These are phyloP conservation scores for Hyphopichia burtonii DNA, from an alignment of 1,139 yeast genomes.

Conservation along the genomic window DNA sequence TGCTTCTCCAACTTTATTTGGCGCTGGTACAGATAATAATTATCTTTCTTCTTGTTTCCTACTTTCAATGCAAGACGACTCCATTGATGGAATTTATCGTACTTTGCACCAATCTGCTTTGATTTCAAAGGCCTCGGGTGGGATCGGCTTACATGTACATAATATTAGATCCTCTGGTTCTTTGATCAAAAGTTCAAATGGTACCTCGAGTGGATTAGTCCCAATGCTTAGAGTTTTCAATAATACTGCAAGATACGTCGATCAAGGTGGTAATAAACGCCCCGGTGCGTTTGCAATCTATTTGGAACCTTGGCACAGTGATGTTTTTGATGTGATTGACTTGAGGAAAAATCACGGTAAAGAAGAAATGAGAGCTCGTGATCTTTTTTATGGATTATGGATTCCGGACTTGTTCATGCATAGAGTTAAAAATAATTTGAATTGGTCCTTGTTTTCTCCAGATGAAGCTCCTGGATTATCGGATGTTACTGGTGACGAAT, in stretches of 20 bases:
- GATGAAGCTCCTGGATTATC: slow-evolving; percentile 51
- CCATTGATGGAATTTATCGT: slow-evolving; percentile 57
- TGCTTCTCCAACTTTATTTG: slow-evolving; percentile 57
- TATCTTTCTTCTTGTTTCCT: slow-evolving; percentile 55
- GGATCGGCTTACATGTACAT: slow-evolving; percentile 57
- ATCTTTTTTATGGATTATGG: slow-evolving; percentile 59
- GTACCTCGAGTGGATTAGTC: slow-evolving; percentile 54
- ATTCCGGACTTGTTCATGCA: slow-evolving; percentile 60
- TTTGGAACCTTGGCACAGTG: slow-evolving; percentile 63
- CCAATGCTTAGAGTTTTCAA: slow-evolving; percentile 62
- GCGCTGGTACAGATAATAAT: slow-evolving; percentile 50
- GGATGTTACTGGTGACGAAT: slow-evolving; percentile 51
- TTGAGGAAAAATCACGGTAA: slow-evolving; percentile 57
- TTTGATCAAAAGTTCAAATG: slow-evolving; percentile 53
- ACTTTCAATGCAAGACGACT: slow-evolving; percentile 57
- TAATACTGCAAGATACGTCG: slow-evolving; percentile 60
- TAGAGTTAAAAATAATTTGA: slow-evolving; percentile 46
- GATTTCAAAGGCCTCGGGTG: slow-evolving; percentile 60
- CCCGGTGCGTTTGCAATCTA: slow-evolving; percentile 66
- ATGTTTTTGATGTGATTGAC: slow-evolving; percentile 51
- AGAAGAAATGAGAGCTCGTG: slow-evolving; percentile 56
- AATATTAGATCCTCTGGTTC: slow-evolving; percentile 53
- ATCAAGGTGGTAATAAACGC: slow-evolving; percentile 62
- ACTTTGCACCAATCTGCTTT: slow-evolving; percentile 55
- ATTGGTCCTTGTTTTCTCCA: slow-evolving; percentile 59